Percentiles rank a stretch among this genome's conserved stretches.
Conservation (phyloP, 2,329 filamentous ascomycete genomes). For the Beauveria varroae region DNA sequence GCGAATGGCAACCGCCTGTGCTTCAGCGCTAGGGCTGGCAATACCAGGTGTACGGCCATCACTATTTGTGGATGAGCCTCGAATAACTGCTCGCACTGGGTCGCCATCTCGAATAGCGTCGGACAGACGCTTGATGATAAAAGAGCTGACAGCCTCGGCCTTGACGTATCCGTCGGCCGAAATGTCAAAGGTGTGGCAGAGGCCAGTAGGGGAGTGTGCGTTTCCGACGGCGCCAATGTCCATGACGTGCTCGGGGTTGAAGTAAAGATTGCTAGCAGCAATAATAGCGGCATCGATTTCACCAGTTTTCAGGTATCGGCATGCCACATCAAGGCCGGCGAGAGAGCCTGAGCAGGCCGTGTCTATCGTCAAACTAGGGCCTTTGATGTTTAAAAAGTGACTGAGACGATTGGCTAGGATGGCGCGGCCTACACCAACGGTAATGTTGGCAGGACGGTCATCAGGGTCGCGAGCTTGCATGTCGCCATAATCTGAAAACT, state of each 20-base stretch:
- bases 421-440: conserved; percentile 39
- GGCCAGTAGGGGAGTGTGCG: conserved; percentile 22
- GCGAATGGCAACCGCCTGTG: conserved; percentile 7
- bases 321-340: conserved; percentile 37
- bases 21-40: conserved; percentile 2
- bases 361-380: conserved; percentile 43
- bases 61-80: neutral
- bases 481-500: conserved; percentile 16
- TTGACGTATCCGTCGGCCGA: conserved; percentile 37
- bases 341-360: conserved; percentile 44
- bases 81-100: conserved; percentile 3
- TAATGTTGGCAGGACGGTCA: conserved; percentile 40
- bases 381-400: conserved; percentile 38
- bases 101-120: conserved; percentile 26
- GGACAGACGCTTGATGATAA: conserved; percentile 37
- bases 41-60: conserved; percentile 4
- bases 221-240: conserved; percentile 32
- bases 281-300: conserved; percentile 24
- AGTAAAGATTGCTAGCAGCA: conserved; percentile 33
- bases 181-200: conserved; percentile 27
- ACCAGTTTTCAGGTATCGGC: conserved; percentile 12
- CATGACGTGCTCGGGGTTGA: conserved; percentile 36
- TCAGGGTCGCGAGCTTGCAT: conserved; percentile 28
- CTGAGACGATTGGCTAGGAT: conserved; percentile 40
- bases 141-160: conserved; percentile 34